Evolutionary conservation across 805 yeast species (phyloP), one percentile per base, ranked within the genome.

Genomic region (Hanseniaspora taiwanica): DNA sequence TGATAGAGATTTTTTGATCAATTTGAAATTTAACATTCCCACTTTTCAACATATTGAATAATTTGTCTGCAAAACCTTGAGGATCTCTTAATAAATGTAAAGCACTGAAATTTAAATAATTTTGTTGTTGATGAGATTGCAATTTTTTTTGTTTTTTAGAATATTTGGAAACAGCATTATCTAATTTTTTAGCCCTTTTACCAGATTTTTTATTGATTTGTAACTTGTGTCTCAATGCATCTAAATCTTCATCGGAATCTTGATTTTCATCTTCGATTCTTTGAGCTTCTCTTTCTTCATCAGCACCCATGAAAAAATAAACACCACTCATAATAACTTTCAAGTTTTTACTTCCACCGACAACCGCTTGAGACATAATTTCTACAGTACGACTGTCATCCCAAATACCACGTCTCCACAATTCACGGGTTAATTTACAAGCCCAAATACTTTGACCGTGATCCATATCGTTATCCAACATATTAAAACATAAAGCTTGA

Each of bases 371-470:
- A 1, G 94, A 80, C 97, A 91, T 87, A 53, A 91, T 76, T 60
- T 91, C 98, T n/a, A 91, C 94, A 0, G 97, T 81, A 52, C 96
- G 70, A 0, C 94, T 74, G 58, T 91, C 99, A 59, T 86, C 96
- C 99, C 99, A 91, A 43, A 91, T 82, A 54, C 94, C 94, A 56
- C 97, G 73, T 65, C 95, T 74, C 99, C 99, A 91, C 39, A 91
- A 66, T 59, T 91, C 97, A 56, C 97, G 74, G 4, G 96, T 86
- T 42, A 91, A 65, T 53, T 85, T 87, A 2, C 96, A 83, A 6
- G 97, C 96, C 96, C 97, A 91, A 19, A 91, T 64, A 51, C 81
- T 83, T 32, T 84, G 71, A 48, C 77, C 82, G 44, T 81, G 76
- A 57, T 82, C 63, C 2, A 39, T 40, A 10, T 40, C 41, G 19